phyloP scores from a whole-genome alignment of 495 filamentous ascomycete genomes.

The Rhypophila decipiens region DNA sequence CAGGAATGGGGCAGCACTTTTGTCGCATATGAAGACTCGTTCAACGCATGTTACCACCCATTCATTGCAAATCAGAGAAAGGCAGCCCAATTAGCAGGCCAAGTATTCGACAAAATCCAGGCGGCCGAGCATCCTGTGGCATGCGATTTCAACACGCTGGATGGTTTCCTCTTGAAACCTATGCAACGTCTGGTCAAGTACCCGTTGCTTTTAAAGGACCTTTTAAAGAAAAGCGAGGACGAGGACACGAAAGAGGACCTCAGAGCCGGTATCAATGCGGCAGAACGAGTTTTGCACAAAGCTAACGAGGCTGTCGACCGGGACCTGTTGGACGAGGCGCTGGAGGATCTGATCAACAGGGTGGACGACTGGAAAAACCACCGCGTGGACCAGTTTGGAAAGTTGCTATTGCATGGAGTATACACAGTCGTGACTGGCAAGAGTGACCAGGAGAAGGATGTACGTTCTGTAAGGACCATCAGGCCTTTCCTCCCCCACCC shows the following conservation, averaged over 20 bases:
- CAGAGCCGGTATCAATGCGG: constrained; percentile 62
- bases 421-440: constrained; percentile 87
- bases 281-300: constrained; percentile 67
- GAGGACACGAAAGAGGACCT: constrained; percentile 63
- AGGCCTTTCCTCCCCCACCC: too few species aligned
- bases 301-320: constrained; percentile 88
- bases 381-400: constrained; percentile 81
- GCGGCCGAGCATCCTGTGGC: constrained; percentile 48
- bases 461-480: constrained; percentile 34
- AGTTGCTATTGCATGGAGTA: constrained; percentile 81
- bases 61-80: constrained; percentile 91
- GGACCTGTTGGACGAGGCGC: constrained; percentile 70
- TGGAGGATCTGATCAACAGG: constrained; percentile 71
- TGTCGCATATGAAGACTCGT: constrained; percentile 65
- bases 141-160: constrained; percentile 58
- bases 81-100: constrained; percentile 54
- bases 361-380: constrained; percentile 98
- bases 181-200: constrained; percentile 95
- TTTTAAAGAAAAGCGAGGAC: constrained; percentile 76
- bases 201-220: constrained; percentile 78
- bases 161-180: constrained; percentile 89
- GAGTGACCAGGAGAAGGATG: constrained; percentile 77
- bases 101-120: constrained; percentile 57
- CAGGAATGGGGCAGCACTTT: constrained; percentile 94
- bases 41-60: constrained; percentile 74